Percentiles rank a stretch among this genome's conserved stretches.
phyloP scores from a whole-genome alignment of 345 rosid species.

The Acer yangbiense region DNA sequence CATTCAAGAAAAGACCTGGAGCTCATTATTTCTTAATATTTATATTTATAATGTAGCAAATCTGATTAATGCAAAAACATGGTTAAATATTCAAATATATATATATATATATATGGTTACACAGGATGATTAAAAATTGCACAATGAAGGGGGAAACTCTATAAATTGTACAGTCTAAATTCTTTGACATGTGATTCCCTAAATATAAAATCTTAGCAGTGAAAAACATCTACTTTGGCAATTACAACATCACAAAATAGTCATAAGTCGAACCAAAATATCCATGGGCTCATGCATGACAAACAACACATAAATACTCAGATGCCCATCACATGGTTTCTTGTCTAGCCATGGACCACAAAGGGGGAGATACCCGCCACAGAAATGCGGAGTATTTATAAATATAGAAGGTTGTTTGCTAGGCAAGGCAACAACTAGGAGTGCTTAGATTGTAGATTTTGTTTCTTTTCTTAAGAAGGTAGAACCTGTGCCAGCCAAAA shows the following conservation, averaged over 20 bases:
- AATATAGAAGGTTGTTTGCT: background rate
- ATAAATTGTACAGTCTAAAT: background rate
- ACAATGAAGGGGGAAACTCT: background rate
- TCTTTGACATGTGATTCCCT: background rate
- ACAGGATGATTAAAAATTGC: background rate
- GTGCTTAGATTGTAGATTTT: background rate
- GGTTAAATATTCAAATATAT: background rate
- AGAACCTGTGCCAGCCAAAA: background rate
- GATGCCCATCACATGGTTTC: background rate
- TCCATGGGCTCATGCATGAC: background rate
- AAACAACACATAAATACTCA: background rate
- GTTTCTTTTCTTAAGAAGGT: background rate
- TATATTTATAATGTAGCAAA: background rate
- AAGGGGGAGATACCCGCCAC: background rate
- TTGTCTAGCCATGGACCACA: background rate
- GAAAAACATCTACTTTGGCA: background rate
- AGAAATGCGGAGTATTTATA: background rate
- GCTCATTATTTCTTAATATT: background rate
- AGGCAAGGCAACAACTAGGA: background rate
- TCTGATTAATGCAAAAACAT: background rate
- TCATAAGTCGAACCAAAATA: background rate
- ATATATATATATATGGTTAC: background rate
- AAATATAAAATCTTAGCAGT: background rate
- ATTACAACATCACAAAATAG: background rate
- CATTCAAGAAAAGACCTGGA: background rate